Base-by-base conservation (phyloP, 208 protist genomes). In the Crithidia brevicula region DNA sequence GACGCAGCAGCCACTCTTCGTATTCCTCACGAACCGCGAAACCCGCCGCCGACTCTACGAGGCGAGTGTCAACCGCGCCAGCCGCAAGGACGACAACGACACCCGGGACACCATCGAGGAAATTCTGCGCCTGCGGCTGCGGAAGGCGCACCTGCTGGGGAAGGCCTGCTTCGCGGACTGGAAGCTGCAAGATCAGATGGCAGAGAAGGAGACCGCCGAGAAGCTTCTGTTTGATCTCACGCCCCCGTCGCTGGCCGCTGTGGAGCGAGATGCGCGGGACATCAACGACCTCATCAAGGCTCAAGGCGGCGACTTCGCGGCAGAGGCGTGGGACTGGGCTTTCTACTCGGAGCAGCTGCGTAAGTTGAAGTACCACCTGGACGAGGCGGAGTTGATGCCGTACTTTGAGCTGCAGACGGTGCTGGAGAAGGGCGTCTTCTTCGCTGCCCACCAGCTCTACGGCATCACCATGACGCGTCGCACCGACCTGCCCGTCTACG, bases 141-240 rank as follows among this genome's bases (percentile, higher is more conserved):
- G 58, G 25, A 84, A 88, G 74, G 82, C 82, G 11, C 51, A 79
- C 31, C 62, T 88, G 25, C 49, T 82, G 22, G 82, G 78, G 40
- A 63, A 84, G 49, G 57, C 60, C 51, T 77, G 77, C 79, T 88
- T 88, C 56, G 71, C 74, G 16, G 82, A 88, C 61, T 88, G 77
- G 77, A 64, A 71, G 42, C 74, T 88, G n/a, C 72, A 81, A 61
- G 42, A 77, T 23, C 74, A 83, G 68, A 88, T 88, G 82, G 82
- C 82, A 9, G 70, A 76, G 30, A 28, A 42, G 10, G 72, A 67
- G 43, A 66, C 71, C 27, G 82, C 74, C 6, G 36, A 46, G 67
- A 20, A 67, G 69, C 79, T 88, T 27, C 56, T 88, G 47, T 20
- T 56, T 16, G 79, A 80, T n/a, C 49, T 74, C 15, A 61, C 65